These are phyloP conservation scores for Coelastrella sp. DNA, from an alignment of 139 green algal species.

Conservation along the genomic window DNA sequence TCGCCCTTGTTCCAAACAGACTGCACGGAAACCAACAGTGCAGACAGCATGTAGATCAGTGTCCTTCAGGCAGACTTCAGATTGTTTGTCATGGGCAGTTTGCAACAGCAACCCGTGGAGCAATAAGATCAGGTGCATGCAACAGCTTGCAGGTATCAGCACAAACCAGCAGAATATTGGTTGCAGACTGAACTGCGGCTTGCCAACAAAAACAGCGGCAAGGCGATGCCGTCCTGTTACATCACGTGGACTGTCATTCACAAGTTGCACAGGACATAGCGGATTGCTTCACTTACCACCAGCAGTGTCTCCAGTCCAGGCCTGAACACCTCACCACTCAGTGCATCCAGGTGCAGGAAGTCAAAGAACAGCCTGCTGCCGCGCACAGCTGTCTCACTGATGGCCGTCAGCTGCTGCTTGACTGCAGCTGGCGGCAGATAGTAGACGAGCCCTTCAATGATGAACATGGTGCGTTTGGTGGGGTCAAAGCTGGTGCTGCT, in stretches of 20 bases:
- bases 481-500: slow-evolving; percentile 64
- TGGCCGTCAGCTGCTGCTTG: slow-evolving; percentile 48
- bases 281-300: background rate
- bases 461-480: slow-evolving; percentile 63
- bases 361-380: slow-evolving; percentile 73
- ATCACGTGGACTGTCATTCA: no score
- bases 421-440: slow-evolving; percentile 70
- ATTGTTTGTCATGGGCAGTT: no score
- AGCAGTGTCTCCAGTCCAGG: slow-evolving; percentile 46
- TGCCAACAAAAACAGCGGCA: no score
- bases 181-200: no score
- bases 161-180: no score
- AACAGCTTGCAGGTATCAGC: no score
- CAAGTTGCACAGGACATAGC: no score
- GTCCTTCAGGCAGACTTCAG: no score
- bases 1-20: slow-evolving; percentile 63
- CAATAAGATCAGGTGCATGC: no score
- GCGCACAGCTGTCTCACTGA: slow-evolving; percentile 51
- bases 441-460: slow-evolving; percentile 75
- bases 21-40: background rate
- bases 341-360: slow-evolving; percentile 64
- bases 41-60: no score
- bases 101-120: no score
- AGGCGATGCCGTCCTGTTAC: no score
- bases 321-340: slow-evolving; percentile 21